Conservation (phyloP, 257 asterid genomes). For the Solanum lycopersicoides region DNA sequence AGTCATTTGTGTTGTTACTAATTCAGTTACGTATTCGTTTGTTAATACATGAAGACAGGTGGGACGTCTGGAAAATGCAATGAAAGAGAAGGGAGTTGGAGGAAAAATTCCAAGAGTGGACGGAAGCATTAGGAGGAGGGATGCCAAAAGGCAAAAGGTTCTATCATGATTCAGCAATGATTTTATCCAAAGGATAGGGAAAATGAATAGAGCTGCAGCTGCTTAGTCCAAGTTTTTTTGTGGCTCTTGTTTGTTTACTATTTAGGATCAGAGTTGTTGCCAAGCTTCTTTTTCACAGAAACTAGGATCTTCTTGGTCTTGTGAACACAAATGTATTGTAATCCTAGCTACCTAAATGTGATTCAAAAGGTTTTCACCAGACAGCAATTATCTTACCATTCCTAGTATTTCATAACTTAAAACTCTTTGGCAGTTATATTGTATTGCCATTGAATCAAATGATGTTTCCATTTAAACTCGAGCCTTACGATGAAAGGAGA, state of each 20-base stretch:
- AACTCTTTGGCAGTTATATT: neutral
- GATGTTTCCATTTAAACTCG: neutral
- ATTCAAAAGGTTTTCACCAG: neutral
- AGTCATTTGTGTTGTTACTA: neutral
- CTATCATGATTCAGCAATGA: neutral
- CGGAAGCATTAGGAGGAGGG: constrained; percentile 16
- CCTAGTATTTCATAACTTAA: neutral
- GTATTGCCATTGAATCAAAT: neutral
- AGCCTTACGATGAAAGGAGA: too few relatives aligned
- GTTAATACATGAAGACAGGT: constrained; percentile 14
- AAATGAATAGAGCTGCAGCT: neutral
- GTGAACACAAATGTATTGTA: neutral
- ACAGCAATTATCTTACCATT: neutral
- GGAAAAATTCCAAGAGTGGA: constrained; percentile 20
- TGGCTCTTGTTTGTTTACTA: neutral
- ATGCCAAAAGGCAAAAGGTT: neutral
- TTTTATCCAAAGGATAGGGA: neutral
- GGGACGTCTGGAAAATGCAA: constrained; percentile 21
- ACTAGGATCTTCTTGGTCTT: neutral
- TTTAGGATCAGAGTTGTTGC: neutral
- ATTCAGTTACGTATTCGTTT: neutral
- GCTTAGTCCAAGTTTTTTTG: neutral
- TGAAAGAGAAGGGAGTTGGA: constrained; percentile 23
- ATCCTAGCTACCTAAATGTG: neutral
- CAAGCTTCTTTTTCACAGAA: neutral